phyloP scores from a whole-genome alignment of 2,329 filamentous ascomycete genomes.

The Exophiala phaeomuriformis region DNA sequence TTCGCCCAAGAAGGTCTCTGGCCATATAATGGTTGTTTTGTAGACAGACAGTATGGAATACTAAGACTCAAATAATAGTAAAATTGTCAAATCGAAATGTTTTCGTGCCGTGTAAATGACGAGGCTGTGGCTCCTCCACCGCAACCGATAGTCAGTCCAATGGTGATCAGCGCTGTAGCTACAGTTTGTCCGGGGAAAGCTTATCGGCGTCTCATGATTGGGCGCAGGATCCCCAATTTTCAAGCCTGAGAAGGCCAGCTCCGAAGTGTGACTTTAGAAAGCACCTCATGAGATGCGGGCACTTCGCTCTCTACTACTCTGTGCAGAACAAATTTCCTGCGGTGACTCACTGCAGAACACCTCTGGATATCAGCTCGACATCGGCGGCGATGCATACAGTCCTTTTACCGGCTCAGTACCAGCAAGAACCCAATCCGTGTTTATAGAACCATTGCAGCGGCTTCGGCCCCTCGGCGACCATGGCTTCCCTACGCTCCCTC shows the following conservation, averaged over 20 bases:
- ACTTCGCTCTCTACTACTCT: not conserved
- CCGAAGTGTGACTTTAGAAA: not conserved
- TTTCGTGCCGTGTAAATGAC: no score
- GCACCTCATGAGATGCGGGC: not conserved
- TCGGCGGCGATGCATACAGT: constrained; percentile 6
- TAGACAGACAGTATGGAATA: no score
- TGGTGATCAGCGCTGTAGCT: no score
- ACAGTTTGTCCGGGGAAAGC: no score
- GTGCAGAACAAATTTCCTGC: not conserved
- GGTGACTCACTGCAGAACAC: not conserved
- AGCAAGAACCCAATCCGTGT: no score
- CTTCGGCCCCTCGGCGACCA: not conserved
- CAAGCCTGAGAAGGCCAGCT: no score
- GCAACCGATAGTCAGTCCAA: no score
- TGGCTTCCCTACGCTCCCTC: constrained; percentile 15
- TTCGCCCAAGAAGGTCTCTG: not conserved
- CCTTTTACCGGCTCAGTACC: not conserved
- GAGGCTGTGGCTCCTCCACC: no score
- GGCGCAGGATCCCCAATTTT: no score
- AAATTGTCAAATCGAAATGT: no score
- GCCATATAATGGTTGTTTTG: constrained; percentile 2
- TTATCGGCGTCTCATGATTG: no score
- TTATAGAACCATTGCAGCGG: not conserved
- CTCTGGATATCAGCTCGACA: not conserved
- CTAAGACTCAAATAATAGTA: no score